phyloP scores from a whole-genome alignment of 2,329 filamentous ascomycete genomes.

The Remersonia thermophila region DNA sequence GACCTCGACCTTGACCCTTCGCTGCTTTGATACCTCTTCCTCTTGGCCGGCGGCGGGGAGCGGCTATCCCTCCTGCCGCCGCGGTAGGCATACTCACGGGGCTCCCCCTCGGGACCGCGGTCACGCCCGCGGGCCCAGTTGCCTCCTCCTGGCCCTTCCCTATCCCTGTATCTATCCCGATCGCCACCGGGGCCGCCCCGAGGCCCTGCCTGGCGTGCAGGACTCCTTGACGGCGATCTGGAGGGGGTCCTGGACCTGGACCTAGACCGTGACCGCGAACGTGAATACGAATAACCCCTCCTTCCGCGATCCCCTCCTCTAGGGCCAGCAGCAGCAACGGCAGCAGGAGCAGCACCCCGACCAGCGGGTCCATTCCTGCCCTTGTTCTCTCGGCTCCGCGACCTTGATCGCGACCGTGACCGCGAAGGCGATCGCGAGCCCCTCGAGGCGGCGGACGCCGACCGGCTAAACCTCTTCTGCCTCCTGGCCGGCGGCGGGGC shows the following conservation, averaged over 20 bases:
- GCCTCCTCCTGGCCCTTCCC: background rate
- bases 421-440: background rate
- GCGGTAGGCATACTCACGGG: too few relatives aligned
- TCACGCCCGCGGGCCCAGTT: background rate
- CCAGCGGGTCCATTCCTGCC: too few relatives aligned
- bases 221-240: background rate
- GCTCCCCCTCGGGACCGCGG: background rate
- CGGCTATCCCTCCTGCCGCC: background rate
- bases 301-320: too few relatives aligned
- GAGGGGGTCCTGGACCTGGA: constrained; percentile 4
- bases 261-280: background rate
- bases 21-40: background rate
- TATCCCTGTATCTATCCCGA: background rate
- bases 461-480: constrained; percentile 5
- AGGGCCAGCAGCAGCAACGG: too few relatives aligned
- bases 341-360: too few relatives aligned
- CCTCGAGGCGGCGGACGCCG: background rate
- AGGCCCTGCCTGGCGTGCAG: background rate
- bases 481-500: constrained; percentile 10
- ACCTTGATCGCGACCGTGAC: too few relatives aligned
- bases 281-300: too few relatives aligned
- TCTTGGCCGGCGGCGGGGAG: too few relatives aligned
- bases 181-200: background rate
- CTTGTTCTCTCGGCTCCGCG: too few relatives aligned
- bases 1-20: constrained; percentile 1